phyloP scores from a whole-genome alignment of 306 rosid species.

The Pueraria montana region DNA sequence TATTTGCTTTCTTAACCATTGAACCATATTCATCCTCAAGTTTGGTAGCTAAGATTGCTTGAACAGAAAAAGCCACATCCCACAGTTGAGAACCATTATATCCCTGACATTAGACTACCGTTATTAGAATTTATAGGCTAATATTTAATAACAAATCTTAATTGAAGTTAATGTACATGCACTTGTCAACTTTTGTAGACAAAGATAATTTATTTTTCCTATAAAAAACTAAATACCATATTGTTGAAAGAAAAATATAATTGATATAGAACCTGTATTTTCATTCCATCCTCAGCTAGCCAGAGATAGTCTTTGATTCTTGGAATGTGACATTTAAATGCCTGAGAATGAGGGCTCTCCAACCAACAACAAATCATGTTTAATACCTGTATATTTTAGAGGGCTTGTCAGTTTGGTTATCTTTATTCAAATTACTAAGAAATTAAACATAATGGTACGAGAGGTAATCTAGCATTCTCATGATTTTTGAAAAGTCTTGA shows the following conservation, averaged over 20 bases:
- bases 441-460: background rate
- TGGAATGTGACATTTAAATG: conserved; percentile 69
- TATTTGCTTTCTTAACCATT: conserved; percentile 66
- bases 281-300: conserved; percentile 93
- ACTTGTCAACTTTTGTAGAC: background rate
- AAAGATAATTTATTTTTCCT: background rate
- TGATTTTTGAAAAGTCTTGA: too few relatives aligned
- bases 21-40: conserved; percentile 61
- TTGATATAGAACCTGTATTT: conserved; percentile 71
- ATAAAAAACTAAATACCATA: background rate
- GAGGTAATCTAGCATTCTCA: too few relatives aligned
- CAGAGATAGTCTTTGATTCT: conserved; percentile 84
- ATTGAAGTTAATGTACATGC: background rate
- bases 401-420: background rate
- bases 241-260: background rate
- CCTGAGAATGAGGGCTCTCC: conserved; percentile 73
- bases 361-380: conserved; percentile 90
- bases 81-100: conserved; percentile 78
- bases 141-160: conserved; percentile 17
- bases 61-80: conserved; percentile 72
- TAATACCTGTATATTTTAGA: conserved; percentile 51
- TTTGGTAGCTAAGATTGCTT: conserved; percentile 73
- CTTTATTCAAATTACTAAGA: conserved; percentile 2
- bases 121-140: background rate
- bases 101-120: conserved; percentile 46